phyloP scores from a whole-genome alignment of 2,329 filamentous ascomycete genomes.

The Thelonectria discophora region DNA sequence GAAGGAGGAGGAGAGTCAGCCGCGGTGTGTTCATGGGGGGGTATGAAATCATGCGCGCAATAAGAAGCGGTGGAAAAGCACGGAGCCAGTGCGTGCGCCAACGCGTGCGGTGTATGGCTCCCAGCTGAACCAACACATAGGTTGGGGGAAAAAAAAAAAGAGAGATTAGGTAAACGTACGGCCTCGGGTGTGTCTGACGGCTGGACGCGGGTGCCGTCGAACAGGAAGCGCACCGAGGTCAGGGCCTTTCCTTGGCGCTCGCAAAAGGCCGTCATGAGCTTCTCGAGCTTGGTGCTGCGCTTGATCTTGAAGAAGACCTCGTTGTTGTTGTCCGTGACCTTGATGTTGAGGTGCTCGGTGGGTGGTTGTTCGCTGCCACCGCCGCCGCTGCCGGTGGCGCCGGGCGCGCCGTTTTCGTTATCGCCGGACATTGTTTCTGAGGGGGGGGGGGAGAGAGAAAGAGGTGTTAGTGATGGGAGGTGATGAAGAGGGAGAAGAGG shows the following conservation, averaged over 20 bases:
- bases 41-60: no score
- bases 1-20: conserved; percentile 21
- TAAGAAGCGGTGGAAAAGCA: background rate
- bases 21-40: background rate
- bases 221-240: conserved; percentile 89
- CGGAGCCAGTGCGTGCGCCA: no score
- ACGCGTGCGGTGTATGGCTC: no score
- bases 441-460: background rate
- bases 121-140: no score
- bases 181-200: conserved; percentile 89
- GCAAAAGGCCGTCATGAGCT: conserved; percentile 98
- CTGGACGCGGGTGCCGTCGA: conserved; percentile 93
- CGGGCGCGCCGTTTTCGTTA: conserved; percentile 60
- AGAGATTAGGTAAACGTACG: conserved; percentile 64
- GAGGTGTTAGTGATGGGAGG: conserved; percentile 29
- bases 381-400: conserved; percentile 51
- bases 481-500: background rate
- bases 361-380: conserved; percentile 55
- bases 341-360: conserved; percentile 95
- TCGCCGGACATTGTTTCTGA: conserved; percentile 56
- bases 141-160: conserved; percentile 9
- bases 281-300: conserved; percentile 92
- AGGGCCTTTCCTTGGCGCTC: conserved; percentile 91
- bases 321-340: conserved; percentile 99
- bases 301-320: conserved; percentile 99